These are phyloP conservation scores for Excoecaria agallocha DNA, from an alignment of 345 rosid species.

Conservation along the genomic window DNA sequence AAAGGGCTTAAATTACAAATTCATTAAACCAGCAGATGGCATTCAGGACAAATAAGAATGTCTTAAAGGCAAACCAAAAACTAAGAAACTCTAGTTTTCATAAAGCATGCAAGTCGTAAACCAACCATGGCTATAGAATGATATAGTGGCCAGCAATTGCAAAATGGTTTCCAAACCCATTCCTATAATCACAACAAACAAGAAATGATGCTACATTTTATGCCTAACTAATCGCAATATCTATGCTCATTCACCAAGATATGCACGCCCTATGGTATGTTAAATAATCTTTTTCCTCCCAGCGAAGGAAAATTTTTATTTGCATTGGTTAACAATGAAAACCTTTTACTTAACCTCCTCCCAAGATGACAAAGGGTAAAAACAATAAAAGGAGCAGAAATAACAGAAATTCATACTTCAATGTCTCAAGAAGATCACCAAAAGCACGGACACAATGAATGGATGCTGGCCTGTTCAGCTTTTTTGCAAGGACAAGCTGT, in stretches of 20 bases:
- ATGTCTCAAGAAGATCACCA: conserved; percentile 73
- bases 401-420: conserved; percentile 46
- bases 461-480: conserved; percentile 70
- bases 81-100: neutral
- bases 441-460: conserved; percentile 89
- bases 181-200: neutral
- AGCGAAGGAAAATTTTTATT: neutral
- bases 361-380: neutral
- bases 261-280: neutral
- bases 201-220: neutral
- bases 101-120: neutral
- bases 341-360: neutral
- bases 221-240: neutral
- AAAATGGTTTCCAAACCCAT: neutral
- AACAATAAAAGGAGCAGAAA: neutral
- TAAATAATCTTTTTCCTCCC: neutral
- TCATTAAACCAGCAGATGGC: neutral
- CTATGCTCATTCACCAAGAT: neutral
- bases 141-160: neutral
- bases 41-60: neutral
- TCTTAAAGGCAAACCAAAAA: neutral
- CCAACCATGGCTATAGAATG: neutral
- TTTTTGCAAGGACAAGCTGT: conserved; percentile 87
- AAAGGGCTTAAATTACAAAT: neutral
- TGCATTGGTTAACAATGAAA: neutral